Evolutionary conservation across 768 basidiomycete genomes (phyloP).

Genomic region (Cystofilobasidium ferigula): DNA sequence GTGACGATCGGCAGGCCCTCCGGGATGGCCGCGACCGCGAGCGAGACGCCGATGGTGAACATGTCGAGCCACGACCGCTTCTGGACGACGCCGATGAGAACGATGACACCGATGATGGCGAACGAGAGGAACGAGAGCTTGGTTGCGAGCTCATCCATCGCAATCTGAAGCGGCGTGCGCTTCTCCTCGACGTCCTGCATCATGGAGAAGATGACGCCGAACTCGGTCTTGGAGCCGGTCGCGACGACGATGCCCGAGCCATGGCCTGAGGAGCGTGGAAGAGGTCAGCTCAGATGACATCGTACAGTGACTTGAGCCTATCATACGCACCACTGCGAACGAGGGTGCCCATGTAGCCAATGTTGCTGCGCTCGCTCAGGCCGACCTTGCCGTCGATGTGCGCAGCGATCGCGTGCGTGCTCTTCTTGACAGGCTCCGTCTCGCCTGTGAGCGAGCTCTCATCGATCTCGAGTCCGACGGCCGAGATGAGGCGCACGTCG

Average conservation of each 20-base stretch:
- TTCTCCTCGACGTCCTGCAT: conserved; percentile 95
- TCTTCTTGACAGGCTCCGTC: conserved; percentile 67
- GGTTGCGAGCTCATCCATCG: conserved; percentile 93
- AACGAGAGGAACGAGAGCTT: conserved; percentile 83
- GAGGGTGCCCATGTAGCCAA: conserved; percentile 92
- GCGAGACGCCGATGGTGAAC: conserved; percentile 97
- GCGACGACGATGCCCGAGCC: conserved; percentile 80
- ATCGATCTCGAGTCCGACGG: conserved; percentile 82
- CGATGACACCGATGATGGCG: conserved; percentile 86
- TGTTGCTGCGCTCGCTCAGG: conserved; percentile 72
- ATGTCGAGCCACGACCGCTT: conserved; percentile 84
- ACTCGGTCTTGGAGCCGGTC: conserved; percentile 75
- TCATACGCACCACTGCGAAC: conserved; percentile 68
- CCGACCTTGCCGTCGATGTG: conserved; percentile 9
- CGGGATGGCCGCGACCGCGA: conserved; percentile 96
- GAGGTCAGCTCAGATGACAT: no score
- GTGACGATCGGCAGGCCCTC: conserved; percentile 95
- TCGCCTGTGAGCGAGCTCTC: conserved; percentile 93
- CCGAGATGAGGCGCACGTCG: conserved; percentile 70
- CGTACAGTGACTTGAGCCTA: no score
- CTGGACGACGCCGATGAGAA: conserved; percentile 77
- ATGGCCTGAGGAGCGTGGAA: conserved; percentile 46
- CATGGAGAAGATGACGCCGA: conserved; percentile 93
- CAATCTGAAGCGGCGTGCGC: conserved; percentile 79
- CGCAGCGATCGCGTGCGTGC: conserved; percentile 39